phyloP scores from a whole-genome alignment of 495 filamentous ascomycete species.

The Xeromyces bisporus region DNA sequence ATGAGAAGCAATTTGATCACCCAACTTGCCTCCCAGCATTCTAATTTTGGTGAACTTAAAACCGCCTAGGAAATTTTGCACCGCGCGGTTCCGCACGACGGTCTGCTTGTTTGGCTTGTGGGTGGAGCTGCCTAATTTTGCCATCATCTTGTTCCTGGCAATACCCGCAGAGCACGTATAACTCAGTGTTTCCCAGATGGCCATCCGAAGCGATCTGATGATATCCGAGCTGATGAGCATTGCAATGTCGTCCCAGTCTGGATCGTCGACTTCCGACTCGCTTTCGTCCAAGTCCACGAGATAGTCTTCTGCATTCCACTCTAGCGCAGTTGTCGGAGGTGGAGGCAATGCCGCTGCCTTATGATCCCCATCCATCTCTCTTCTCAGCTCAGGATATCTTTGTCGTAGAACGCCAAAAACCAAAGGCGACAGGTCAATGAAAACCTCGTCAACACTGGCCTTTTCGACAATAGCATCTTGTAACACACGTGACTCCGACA shows the following conservation, averaged over 20 bases:
- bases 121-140: slow-evolving; percentile 77
- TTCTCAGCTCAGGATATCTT: slow-evolving; percentile 57
- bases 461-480: slow-evolving; percentile 57
- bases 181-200: slow-evolving; percentile 47
- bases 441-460: slow-evolving; percentile 81
- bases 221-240: slow-evolving; percentile 79
- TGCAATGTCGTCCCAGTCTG: slow-evolving; percentile 92
- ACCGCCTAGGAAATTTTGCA: slow-evolving; percentile 59
- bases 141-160: slow-evolving; percentile 84
- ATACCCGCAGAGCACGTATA: slow-evolving; percentile 89
- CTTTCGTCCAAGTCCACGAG: slow-evolving; percentile 57
- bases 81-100: slow-evolving; percentile 67
- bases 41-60: slow-evolving; percentile 96
- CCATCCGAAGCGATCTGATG: slow-evolving; percentile 52
- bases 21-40: slow-evolving; percentile 90
- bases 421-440: slow-evolving; percentile 75
- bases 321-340: slow-evolving; percentile 56
- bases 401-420: slow-evolving; percentile 59
- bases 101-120: slow-evolving; percentile 93
- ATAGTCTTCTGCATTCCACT: slow-evolving; percentile 61
- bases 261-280: slow-evolving; percentile 62
- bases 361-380: slow-evolving; percentile 50
- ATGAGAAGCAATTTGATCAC: slow-evolving; percentile 57
- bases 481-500: slow-evolving; percentile 18
- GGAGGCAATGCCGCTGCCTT: slow-evolving; percentile 51